These are phyloP conservation scores for Trichophyton verrucosum DNA, from an alignment of 2,329 filamentous ascomycete genomes.

Conservation along the genomic window DNA sequence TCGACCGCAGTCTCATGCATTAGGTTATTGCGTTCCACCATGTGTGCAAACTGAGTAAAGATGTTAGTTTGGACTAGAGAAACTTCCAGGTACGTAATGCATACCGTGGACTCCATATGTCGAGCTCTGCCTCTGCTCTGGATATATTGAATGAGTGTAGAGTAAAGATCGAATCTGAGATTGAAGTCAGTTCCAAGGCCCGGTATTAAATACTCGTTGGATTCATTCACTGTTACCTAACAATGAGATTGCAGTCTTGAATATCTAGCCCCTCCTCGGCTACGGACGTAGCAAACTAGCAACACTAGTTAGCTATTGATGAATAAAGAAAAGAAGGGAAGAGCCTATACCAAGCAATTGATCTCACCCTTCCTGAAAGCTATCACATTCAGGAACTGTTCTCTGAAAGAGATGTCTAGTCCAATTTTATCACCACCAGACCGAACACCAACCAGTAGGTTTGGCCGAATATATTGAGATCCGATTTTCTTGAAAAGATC, in stretches of 20 bases:
- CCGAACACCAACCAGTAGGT: slow-evolving; percentile 52
- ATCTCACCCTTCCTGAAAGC: slow-evolving; percentile 48
- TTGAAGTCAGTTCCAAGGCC: slow-evolving; percentile 31
- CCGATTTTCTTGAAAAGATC: slow-evolving; percentile 52
- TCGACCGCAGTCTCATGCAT: slow-evolving; percentile 49
- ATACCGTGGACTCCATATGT: slow-evolving; percentile 53
- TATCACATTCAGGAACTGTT: slow-evolving; percentile 61
- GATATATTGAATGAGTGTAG: slow-evolving; percentile 85
- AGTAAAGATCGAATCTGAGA: slow-evolving; percentile 67
- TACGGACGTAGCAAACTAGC: slow-evolving; percentile 49
- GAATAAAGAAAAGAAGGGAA: not conserved
- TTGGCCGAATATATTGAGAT: slow-evolving; percentile 47
- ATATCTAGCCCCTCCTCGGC: slow-evolving; percentile 56
- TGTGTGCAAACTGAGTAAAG: slow-evolving; percentile 53
- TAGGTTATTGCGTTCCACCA: slow-evolving; percentile 64
- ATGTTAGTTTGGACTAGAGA: slow-evolving; percentile 5
- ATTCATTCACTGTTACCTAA: slow-evolving; percentile 28
- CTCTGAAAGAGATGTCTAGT: slow-evolving; percentile 53
- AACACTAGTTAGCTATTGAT: slow-evolving; percentile 9
- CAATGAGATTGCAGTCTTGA: slow-evolving; percentile 53
- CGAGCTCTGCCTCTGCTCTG: slow-evolving; percentile 84
- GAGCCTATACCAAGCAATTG: slow-evolving; percentile 39
- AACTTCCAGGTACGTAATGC: not conserved
- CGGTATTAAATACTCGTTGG: not conserved
- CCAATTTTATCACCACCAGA: slow-evolving; percentile 37